A percentile compares a stretch with the other conserved stretches of the same genome.
These are phyloP conservation scores for Aspergillus sclerotiicarbonarius DNA, from an alignment of 495 filamentous ascomycete genomes.

Conservation along the genomic window DNA sequence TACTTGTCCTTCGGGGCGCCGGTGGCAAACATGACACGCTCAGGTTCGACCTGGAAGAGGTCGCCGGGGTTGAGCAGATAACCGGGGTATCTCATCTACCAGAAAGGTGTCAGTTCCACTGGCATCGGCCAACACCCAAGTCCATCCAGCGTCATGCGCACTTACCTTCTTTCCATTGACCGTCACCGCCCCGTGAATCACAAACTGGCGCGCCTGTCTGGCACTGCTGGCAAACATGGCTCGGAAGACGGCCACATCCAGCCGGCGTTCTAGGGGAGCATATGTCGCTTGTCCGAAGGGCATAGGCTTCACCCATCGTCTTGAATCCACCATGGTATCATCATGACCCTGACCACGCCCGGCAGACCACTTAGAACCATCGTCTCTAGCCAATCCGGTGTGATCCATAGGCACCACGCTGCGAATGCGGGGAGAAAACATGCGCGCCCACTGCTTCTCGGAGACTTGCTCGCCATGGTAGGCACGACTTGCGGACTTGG, in stretches of 20 bases:
- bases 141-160: background rate
- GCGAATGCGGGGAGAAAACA: slow-evolving; percentile 76
- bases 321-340: slow-evolving; percentile 19
- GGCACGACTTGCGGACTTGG: slow-evolving; percentile 75
- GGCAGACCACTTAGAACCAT: slow-evolving; percentile 76
- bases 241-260: slow-evolving; percentile 90
- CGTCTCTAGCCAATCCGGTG: slow-evolving; percentile 65
- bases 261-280: slow-evolving; percentile 81
- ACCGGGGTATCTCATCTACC: slow-evolving; percentile 83
- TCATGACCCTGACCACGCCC: slow-evolving; percentile 74
- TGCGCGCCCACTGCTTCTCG: slow-evolving; percentile 86
- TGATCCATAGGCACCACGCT: slow-evolving; percentile 84
- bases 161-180: slow-evolving; percentile 93
- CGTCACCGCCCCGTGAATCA: slow-evolving; percentile 86
- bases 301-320: slow-evolving; percentile 14
- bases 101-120: background rate
- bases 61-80: slow-evolving; percentile 97
- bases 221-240: slow-evolving; percentile 92
- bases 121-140: slow-evolving; percentile 2
- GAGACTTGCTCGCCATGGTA: slow-evolving; percentile 95
- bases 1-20: slow-evolving; percentile 63
- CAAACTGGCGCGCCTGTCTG: slow-evolving; percentile 92
- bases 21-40: slow-evolving; percentile 82
- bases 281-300: slow-evolving; percentile 94
- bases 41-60: slow-evolving; percentile 91